Evolutionary conservation across 768 basidiomycete species (phyloP).

Genomic region (Pholiota molesta): DNA sequence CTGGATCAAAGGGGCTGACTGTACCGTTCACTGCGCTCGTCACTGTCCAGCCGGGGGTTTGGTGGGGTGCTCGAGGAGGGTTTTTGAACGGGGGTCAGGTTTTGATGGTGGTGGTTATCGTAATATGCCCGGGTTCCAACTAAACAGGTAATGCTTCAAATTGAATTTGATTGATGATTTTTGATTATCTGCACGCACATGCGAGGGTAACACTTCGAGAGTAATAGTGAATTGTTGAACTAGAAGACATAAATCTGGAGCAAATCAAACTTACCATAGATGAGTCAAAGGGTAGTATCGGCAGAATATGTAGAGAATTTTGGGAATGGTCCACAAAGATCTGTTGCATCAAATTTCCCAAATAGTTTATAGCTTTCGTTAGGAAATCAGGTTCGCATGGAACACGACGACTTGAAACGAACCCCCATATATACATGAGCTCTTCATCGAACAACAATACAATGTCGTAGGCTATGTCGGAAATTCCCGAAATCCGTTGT

Average conservation of each 20-base stretch:
- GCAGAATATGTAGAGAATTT: conserved; percentile 1
- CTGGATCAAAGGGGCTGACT: too few relatives aligned
- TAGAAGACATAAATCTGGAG: neutral
- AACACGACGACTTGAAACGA: neutral
- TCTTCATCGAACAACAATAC: neutral
- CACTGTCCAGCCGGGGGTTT: too few relatives aligned
- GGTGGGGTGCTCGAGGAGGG: too few relatives aligned
- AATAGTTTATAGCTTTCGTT: neutral
- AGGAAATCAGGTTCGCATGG: too few relatives aligned
- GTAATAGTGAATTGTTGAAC: neutral
- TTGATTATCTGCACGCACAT: neutral
- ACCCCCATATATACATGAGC: neutral
- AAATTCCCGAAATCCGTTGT: too few relatives aligned
- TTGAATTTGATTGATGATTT: neutral
- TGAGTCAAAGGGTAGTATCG: neutral
- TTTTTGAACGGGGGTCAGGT: too few relatives aligned
- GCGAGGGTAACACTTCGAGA: neutral
- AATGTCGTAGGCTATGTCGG: neutral
- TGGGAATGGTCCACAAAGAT: neutral
- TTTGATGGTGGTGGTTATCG: too few relatives aligned
- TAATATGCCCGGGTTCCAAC: neutral
- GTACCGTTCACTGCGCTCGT: too few relatives aligned
- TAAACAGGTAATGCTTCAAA: neutral
- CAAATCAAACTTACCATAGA: neutral
- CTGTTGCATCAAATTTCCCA: neutral